A percentile compares a stretch with the other conserved stretches of the same genome.
Conservation (phyloP, 2,329 filamentous ascomycete genomes). For the Pseudogymnoascus sp. region DNA sequence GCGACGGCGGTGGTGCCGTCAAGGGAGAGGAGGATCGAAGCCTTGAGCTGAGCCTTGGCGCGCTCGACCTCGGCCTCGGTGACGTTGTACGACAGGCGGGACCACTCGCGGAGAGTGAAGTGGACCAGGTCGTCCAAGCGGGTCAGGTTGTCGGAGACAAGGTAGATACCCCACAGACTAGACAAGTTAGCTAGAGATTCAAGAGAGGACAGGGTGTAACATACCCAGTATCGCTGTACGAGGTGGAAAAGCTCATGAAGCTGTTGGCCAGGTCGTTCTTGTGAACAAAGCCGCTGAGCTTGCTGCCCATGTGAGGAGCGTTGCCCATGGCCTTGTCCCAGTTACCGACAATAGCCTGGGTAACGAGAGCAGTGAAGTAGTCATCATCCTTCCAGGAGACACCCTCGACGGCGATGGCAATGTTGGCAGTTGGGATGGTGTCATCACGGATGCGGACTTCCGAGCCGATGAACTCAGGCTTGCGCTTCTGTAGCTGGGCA, state of each 20-base stretch:
- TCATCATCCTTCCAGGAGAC: constrained; percentile 99
- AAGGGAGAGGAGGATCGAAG: constrained; percentile 90
- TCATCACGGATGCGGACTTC: constrained; percentile 95
- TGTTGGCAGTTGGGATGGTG: constrained; percentile 91
- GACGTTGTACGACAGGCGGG: constrained; percentile 83
- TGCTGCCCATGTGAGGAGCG: constrained; percentile 94
- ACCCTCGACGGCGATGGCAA: constrained; percentile 97
- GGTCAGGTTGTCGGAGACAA: constrained; percentile 83
- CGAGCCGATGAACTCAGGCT: constrained; percentile 92
- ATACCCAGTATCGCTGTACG: constrained; percentile 98
- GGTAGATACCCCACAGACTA: constrained; percentile 99
- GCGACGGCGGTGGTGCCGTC: constrained; percentile 96
- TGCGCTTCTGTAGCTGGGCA: constrained; percentile 65
- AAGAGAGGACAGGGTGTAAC: constrained; percentile 27
- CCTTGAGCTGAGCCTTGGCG: constrained; percentile 98
- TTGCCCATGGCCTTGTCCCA: constrained; percentile 99
- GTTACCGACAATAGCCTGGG: constrained; percentile 98
- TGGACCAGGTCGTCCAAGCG: constrained; percentile 91
- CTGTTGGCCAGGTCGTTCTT: constrained; percentile 95
- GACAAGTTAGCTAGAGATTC: constrained; percentile 29
- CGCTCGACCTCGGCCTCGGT: constrained; percentile 88
- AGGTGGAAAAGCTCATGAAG: constrained; percentile 99
- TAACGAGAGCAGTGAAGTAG: constrained; percentile 96
- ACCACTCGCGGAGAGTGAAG: constrained; percentile 98
- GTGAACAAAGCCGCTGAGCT: constrained; percentile 90